A percentile compares a stretch with the other conserved stretches of the same genome.
phyloP scores from a whole-genome alignment of 1,139 yeast genomes.

The Taphrina communis region DNA sequence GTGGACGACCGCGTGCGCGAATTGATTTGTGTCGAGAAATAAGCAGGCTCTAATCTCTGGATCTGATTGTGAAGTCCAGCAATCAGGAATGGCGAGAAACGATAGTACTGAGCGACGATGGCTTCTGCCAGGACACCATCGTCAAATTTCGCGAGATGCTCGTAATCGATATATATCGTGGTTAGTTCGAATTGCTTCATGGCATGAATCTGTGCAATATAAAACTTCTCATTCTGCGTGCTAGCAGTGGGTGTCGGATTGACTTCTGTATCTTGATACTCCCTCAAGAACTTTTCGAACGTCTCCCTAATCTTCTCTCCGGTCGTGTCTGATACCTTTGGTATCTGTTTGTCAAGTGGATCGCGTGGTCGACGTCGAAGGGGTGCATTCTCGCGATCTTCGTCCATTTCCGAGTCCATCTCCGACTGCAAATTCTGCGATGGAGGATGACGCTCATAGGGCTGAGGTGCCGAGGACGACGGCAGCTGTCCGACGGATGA shows the following conservation, averaged over 20 bases:
- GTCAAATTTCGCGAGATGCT: constrained; percentile 74
- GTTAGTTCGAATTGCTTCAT: constrained; percentile 77
- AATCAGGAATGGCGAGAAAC: constrained; percentile 84
- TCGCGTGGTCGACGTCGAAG: constrained; percentile 44
- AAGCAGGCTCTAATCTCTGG: constrained; percentile 72
- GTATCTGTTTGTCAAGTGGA: constrained; percentile 56
- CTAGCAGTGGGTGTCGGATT: constrained; percentile 46
- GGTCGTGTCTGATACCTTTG: constrained; percentile 86
- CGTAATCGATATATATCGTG: constrained; percentile 84
- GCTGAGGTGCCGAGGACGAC: constrained; percentile 33
- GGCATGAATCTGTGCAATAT: constrained; percentile 79
- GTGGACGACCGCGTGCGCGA: constrained; percentile 46
- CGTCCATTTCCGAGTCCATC: constrained; percentile 42
- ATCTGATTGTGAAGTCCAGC: constrained; percentile 76
- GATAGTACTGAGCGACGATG: constrained; percentile 84
- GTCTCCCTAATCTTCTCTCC: constrained; percentile 94
- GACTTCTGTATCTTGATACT: constrained; percentile 48
- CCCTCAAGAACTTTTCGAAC: constrained; percentile 82
- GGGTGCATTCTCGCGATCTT: constrained; percentile 40
- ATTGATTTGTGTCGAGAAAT: constrained; percentile 37
- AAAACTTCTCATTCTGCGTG: constrained; percentile 53
- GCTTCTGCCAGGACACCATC: constrained; percentile 91
- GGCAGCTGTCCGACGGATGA: constrained; percentile 35
- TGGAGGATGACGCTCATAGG: constrained; percentile 29
- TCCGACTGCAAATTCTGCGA: constrained; percentile 17